Conservation (phyloP, 768 basidiomycete species). For the Podaxis sp. region DNA sequence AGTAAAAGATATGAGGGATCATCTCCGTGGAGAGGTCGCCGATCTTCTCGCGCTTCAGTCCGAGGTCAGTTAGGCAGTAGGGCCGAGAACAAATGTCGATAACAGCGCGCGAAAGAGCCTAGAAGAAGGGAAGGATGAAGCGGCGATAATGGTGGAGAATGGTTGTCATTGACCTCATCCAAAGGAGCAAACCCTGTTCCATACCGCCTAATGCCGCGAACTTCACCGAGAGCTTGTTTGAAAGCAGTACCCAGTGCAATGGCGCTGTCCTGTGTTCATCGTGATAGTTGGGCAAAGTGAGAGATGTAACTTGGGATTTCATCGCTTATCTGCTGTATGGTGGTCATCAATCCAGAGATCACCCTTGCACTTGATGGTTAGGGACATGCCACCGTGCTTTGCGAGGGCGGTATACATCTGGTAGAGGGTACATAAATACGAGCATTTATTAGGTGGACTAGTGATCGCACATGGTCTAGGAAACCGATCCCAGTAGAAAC, state of each 20-base stretch:
- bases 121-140: conserved; percentile 6
- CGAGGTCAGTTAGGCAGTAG: conserved; percentile 90
- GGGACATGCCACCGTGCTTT: conserved; percentile 93
- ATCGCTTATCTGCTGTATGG: conserved; percentile 91
- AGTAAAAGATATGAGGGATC: conserved; percentile 97
- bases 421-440: not conserved
- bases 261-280: conserved; percentile 73
- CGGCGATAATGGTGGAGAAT: conserved; percentile 3
- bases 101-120: conserved; percentile 94
- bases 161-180: conserved; percentile 68
- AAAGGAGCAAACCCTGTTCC: conserved; percentile 96
- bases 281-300: conserved; percentile 15
- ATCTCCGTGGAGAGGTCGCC: conserved; percentile 97
- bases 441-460: not conserved
- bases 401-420: conserved; percentile 99
- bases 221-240: conserved; percentile 92
- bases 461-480: conserved; percentile 79
- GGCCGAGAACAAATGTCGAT: conserved; percentile 98
- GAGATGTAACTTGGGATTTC: not conserved
- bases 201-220: conserved; percentile 90
- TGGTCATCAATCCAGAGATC: conserved; percentile 99
- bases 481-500: conserved; percentile 97
- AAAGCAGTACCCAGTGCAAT: conserved; percentile 88
- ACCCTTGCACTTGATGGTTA: conserved; percentile 87
- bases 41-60: conserved; percentile 84